Evolutionary conservation across 176 grass and related monocot species (phyloP).

Genomic region (Pontederia paniculata): DNA sequence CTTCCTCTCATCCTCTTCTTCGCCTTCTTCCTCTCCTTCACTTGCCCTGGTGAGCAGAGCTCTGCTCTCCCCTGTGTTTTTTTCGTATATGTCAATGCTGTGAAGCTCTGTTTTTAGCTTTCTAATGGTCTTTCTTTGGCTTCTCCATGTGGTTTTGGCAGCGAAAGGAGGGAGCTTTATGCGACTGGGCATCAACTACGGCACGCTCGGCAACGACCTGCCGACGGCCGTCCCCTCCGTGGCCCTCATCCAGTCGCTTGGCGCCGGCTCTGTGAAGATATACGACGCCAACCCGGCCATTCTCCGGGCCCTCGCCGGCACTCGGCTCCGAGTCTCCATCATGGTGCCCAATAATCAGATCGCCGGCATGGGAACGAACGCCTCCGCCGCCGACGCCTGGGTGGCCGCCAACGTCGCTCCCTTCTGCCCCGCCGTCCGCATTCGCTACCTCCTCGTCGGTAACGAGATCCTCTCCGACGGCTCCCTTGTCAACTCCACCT

Average conservation of each 20-base stretch:
- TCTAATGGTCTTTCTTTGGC: too few species aligned
- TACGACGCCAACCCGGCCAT: conserved; percentile 82
- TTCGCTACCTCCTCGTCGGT: conserved; percentile 56
- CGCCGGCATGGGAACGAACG: conserved; percentile 32
- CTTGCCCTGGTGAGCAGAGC: too few species aligned
- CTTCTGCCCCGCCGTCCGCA: conserved; percentile 38
- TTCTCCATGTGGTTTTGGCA: too few species aligned
- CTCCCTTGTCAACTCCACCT: conserved; percentile 18
- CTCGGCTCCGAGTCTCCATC: conserved; percentile 38
- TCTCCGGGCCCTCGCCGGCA: conserved; percentile 58
- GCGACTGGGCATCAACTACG: conserved; percentile 68
- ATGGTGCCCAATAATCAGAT: conserved; percentile 51
- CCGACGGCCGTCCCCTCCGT: conserved; percentile 28
- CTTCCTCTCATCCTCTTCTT: too few species aligned
- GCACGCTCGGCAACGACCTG: conserved; percentile 69
- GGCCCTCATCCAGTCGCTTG: conserved; percentile 41
- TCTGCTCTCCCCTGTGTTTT: too few species aligned
- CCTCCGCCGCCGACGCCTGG: conserved; percentile 32
- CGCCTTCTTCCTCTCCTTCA: too few species aligned
- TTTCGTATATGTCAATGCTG: too few species aligned
- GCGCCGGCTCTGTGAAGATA: conserved; percentile 68
- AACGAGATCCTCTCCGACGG: conserved; percentile 54
- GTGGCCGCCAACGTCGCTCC: conserved; percentile 55
- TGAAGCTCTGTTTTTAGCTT: too few species aligned
- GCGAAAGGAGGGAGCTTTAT: too few species aligned